phyloP scores from a whole-genome alignment of 805 yeast genomes.

The Metschnikowia matae region DNA sequence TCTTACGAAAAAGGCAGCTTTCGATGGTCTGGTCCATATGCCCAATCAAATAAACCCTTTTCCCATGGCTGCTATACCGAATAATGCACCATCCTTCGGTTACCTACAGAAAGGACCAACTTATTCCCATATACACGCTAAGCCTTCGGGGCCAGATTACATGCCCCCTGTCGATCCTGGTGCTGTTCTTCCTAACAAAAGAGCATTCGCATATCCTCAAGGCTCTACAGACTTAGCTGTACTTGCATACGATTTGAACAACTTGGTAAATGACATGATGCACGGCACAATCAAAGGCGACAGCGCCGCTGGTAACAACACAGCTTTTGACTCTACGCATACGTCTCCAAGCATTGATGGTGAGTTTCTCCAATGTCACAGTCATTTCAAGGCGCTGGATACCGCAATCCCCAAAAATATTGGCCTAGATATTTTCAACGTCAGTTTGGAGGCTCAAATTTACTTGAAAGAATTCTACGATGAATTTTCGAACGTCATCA shows the following conservation, averaged over 20 bases:
- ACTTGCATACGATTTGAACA: constrained; percentile 37
- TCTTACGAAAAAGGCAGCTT: background rate
- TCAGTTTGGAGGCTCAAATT: constrained; percentile 25
- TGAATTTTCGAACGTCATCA: constrained; percentile 35
- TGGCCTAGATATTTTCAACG: constrained; percentile 26
- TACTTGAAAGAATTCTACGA: constrained; percentile 35
- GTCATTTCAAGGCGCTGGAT: background rate
- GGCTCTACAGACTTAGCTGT: constrained; percentile 20
- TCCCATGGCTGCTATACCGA: background rate
- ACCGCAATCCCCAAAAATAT: constrained; percentile 24
- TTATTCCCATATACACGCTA: background rate
- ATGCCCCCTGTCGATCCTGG: background rate
- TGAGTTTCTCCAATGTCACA: background rate
- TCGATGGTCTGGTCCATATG: background rate
- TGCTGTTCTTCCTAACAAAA: background rate
- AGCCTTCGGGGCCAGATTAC: background rate
- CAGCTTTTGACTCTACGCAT: background rate
- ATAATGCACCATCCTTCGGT: background rate
- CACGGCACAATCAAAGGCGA: constrained; percentile 5
- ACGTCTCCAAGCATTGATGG: constrained; percentile 2
- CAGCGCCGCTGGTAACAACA: background rate
- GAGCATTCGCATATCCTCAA: background rate
- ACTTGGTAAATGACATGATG: constrained; percentile 38
- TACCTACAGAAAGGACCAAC: background rate
- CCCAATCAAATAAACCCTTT: background rate